phyloP scores from a whole-genome alignment of 805 yeast species.

The Metschnikowia borealis region DNA sequence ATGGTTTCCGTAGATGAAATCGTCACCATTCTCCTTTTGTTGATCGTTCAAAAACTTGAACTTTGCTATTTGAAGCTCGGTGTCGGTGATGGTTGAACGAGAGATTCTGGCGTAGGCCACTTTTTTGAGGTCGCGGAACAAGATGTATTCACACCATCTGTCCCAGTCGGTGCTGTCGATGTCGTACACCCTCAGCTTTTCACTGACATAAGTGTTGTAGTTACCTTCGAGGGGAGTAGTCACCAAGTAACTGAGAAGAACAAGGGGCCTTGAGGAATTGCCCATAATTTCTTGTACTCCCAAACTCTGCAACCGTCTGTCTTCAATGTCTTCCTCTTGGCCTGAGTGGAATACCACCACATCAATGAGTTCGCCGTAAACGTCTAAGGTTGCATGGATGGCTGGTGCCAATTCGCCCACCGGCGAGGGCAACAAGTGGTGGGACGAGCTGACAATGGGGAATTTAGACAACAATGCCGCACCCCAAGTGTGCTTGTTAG shows the following conservation, averaged over 20 bases:
- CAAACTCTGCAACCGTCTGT: conserved; percentile 79
- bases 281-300: conserved; percentile 80
- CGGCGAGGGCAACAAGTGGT: conserved; percentile 91
- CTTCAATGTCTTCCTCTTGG: conserved; percentile 96
- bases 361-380: conserved; percentile 83
- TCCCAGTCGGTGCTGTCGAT: conserved; percentile 93
- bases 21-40: conserved; percentile 27
- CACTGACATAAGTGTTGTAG: conserved; percentile 86
- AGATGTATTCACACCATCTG: conserved; percentile 96
- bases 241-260: conserved; percentile 85
- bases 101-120: conserved; percentile 92
- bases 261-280: conserved; percentile 72
- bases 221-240: conserved; percentile 85
- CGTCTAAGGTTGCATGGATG: conserved; percentile 89
- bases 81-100: conserved; percentile 91
- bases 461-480: conserved; percentile 87
- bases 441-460: conserved; percentile 87
- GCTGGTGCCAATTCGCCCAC: conserved; percentile 99
- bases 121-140: conserved; percentile 81
- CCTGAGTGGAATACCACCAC: conserved; percentile 97
- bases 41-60: conserved; percentile 56
- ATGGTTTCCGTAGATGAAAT: conserved; percentile 50
- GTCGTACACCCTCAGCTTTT: conserved; percentile 81
- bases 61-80: conserved; percentile 94
- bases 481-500: conserved; percentile 98